phyloP scores from a whole-genome alignment of 805 yeast genomes.

The Suhomyces tanzawaensis region DNA sequence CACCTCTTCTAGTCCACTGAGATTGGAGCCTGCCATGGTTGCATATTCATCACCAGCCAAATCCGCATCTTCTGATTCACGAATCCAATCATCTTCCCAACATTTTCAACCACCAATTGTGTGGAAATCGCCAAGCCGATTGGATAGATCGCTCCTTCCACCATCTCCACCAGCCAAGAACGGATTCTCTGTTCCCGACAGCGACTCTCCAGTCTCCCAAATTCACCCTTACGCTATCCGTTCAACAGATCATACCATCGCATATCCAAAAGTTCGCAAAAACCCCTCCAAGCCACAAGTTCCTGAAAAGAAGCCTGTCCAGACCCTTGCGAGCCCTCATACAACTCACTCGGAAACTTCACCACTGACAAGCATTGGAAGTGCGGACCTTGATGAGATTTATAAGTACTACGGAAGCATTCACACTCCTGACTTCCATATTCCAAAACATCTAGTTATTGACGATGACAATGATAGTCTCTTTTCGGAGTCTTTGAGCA shows the following conservation, averaged over 20 bases:
- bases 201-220: too few relatives aligned
- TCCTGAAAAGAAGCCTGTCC: too few relatives aligned
- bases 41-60: too few relatives aligned
- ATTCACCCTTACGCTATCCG: neutral
- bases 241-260: neutral
- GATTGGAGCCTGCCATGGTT: too few relatives aligned
- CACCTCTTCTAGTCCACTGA: too few relatives aligned
- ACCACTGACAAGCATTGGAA: neutral
- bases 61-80: too few relatives aligned
- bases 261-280: neutral
- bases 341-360: neutral
- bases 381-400: slow-evolving; percentile 3
- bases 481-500: slow-evolving; percentile 11
- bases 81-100: too few relatives aligned
- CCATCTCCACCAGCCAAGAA: too few relatives aligned
- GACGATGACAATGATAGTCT: slow-evolving; percentile 16
- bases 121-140: neutral
- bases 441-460: slow-evolving; percentile 6
- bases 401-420: neutral
- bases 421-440: slow-evolving; percentile 1
- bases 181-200: too few relatives aligned
- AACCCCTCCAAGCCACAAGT: neutral
- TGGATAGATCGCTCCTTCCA: neutral
- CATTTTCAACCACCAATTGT: too few relatives aligned
- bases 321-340: neutral